Percentiles rank a stretch among this genome's conserved stretches.
Conservation (phyloP, 345 rosid genomes). For the Mallotus nudiflorus region DNA sequence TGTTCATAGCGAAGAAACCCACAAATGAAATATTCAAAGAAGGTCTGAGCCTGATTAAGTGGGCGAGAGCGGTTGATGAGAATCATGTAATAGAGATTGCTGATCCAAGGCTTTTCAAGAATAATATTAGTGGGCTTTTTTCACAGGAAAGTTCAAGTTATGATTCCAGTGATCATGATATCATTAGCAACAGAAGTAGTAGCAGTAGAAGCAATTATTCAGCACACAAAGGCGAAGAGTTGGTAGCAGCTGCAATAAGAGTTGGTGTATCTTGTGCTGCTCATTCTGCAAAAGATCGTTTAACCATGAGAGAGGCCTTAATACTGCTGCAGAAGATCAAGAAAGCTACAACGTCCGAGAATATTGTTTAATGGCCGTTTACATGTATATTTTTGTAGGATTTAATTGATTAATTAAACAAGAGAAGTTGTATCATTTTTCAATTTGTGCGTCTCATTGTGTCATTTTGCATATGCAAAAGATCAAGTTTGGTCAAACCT, state of each 20-base stretch:
- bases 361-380: no score
- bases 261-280: slow-evolving; percentile 27
- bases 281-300: slow-evolving; percentile 21
- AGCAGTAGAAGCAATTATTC: background rate
- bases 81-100: background rate
- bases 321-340: slow-evolving; percentile 12
- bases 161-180: no score
- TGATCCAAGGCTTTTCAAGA: background rate
- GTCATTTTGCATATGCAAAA: no score
- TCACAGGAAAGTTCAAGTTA: background rate
- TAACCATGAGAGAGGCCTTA: slow-evolving; percentile 24
- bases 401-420: no score
- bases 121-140: no score
- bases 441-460: no score
- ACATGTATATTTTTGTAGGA: no score
- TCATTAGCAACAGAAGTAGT: no score
- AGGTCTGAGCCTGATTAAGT: background rate
- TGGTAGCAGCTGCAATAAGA: slow-evolving; percentile 5
- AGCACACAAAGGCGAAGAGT: slow-evolving; percentile 6
- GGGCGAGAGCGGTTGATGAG: background rate
- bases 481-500: no score
- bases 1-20: slow-evolving; percentile 15
- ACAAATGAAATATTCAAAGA: slow-evolving; percentile 10
- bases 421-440: no score
- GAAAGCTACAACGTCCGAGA: background rate